phyloP scores from a whole-genome alignment of 257 asterid species.

The Handroanthus guayacan region DNA sequence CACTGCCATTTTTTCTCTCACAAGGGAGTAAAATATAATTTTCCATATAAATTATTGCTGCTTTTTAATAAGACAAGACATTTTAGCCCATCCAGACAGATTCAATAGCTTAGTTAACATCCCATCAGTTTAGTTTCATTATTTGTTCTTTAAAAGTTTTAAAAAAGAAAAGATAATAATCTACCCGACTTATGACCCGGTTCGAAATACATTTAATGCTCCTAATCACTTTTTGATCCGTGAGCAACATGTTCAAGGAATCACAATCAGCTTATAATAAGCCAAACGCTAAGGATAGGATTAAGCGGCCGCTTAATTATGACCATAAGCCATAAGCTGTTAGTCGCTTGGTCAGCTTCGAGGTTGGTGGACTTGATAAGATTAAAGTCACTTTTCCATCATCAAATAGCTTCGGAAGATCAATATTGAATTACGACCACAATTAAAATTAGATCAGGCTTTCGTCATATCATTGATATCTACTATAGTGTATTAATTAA shows the following conservation, averaged over 20 bases:
- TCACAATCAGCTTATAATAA: not conserved
- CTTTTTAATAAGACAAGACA: no score
- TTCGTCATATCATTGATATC: not conserved
- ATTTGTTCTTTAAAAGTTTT: no score
- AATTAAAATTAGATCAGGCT: not conserved
- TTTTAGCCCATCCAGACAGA: no score
- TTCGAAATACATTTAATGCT: not conserved
- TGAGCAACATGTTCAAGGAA: not conserved
- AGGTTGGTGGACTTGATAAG: slow-evolving; percentile 38
- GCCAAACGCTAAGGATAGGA: not conserved
- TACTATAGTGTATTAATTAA: not conserved
- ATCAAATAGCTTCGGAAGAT: not conserved
- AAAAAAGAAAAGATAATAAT: no score
- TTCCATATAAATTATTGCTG: no score
- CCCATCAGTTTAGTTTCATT: no score
- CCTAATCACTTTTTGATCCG: not conserved
- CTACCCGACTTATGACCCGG: not conserved
- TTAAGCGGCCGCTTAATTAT: not conserved
- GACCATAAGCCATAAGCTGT: not conserved
- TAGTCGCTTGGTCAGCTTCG: not conserved
- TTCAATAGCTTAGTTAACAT: no score
- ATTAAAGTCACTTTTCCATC: slow-evolving; percentile 15
- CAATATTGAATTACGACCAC: not conserved
- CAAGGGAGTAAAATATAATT: no score
- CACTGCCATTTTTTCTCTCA: no score